Percentiles rank a stretch among this genome's conserved stretches.
phyloP scores from a whole-genome alignment of 306 rosid genomes.

The Fagus crenata region DNA sequence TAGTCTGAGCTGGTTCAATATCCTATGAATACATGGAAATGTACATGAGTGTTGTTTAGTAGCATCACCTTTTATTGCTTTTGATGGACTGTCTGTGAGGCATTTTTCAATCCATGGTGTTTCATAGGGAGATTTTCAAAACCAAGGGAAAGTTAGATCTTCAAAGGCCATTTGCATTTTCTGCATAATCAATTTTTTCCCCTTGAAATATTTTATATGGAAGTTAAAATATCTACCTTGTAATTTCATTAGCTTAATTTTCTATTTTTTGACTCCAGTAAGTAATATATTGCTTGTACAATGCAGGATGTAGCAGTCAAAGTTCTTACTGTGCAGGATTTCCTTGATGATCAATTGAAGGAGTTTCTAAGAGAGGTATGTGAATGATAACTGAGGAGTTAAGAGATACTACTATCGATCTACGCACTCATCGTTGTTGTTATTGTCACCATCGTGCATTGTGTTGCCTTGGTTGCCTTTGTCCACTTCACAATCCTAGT shows the following conservation, averaged over 20 bases:
- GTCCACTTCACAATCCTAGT: neutral
- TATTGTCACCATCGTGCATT: neutral
- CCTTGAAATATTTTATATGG: neutral
- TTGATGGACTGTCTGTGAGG: neutral
- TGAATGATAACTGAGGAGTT: conserved; percentile 1
- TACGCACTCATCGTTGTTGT: conserved; percentile 5
- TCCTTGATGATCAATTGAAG: conserved; percentile 78
- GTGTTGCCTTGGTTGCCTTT: neutral
- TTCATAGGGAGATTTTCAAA: neutral
- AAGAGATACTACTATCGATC: neutral
- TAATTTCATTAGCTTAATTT: neutral
- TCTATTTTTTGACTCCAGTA: neutral
- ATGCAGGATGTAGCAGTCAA: conserved; percentile 96
- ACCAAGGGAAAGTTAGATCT: neutral
- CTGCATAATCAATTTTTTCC: neutral
- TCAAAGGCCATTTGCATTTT: neutral
- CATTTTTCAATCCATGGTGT: neutral
- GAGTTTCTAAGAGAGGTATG: conserved; percentile 92
- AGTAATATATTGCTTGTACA: conserved; percentile 12
- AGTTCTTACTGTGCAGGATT: conserved; percentile 82
- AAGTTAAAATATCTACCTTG: neutral
- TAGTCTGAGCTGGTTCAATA: neutral
- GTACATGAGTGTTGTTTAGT: conserved; percentile 6
- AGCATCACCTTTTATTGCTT: conserved; percentile 2
- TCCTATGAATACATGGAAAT: conserved; percentile 5